Percentiles rank a stretch among this genome's conserved stretches.
Conservation (phyloP, 768 basidiomycete genomes). For the Mycena venus region DNA sequence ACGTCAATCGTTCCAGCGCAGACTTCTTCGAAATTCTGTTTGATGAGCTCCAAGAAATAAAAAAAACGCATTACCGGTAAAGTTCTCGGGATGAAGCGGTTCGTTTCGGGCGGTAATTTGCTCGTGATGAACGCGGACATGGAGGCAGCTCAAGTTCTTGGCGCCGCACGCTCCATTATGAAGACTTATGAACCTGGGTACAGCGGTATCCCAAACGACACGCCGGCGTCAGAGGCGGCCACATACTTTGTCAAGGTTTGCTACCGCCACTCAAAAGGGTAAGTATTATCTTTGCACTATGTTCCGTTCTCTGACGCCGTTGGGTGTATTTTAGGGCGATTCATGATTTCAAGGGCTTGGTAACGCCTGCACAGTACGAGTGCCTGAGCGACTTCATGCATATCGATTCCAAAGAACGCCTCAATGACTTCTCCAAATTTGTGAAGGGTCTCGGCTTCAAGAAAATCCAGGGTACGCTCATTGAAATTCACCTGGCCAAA, state of each 20-base stretch:
- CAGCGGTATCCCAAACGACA: conserved; percentile 17
- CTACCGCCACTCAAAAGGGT: conserved; percentile 16
- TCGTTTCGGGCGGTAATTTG: conserved; percentile 24
- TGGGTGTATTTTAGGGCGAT: neutral
- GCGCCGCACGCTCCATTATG: conserved; percentile 12
- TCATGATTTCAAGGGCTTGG: conserved; percentile 3
- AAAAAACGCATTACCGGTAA: conserved; percentile 12
- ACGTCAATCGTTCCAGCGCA: neutral
- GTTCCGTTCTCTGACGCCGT: neutral
- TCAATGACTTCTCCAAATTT: neutral
- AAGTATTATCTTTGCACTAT: neutral
- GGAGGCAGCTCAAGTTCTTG: conserved; percentile 26
- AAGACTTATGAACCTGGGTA: conserved; percentile 8
- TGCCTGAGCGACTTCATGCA: conserved; percentile 8
- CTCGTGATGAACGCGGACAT: conserved; percentile 25
- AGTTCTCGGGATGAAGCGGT: conserved; percentile 5
- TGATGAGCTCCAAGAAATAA: neutral
- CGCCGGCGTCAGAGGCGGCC: neutral
- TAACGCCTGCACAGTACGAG: neutral
- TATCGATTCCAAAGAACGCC: neutral
- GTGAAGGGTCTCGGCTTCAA: neutral
- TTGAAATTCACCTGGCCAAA: neutral
- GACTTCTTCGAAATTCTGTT: neutral
- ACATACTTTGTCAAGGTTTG: conserved; percentile 19
- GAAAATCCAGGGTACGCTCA: neutral